Evolutionary conservation across 345 rosid genomes (phyloP).

Genomic region (Arabidopsis thaliana): TAIR10.1 NC_003070.9:11727501-11728000

Average conservation of each 20-base stretch:
- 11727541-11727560: neutral
- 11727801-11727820: constrained; percentile 36
- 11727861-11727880: constrained; percentile 45
- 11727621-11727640: neutral
- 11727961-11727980: constrained; percentile 40
- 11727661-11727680: constrained; percentile 34
- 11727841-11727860: constrained; percentile 25
- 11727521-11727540: too few species aligned
- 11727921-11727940: constrained; percentile 28
- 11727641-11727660: neutral
- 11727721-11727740: constrained; percentile 35
- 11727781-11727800: constrained; percentile 26
- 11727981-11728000: constrained; percentile 16
- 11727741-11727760: constrained; percentile 18
- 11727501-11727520: neutral
- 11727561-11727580: neutral
- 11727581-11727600: neutral
- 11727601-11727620: neutral
- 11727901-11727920: constrained; percentile 12
- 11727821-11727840: constrained; percentile 17
- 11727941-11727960: constrained; percentile 41
- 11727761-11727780: constrained; percentile 40
- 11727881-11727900: constrained; percentile 21
- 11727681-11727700: constrained; percentile 14
- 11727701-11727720: constrained; percentile 12